Evolutionary conservation across 2,329 filamentous ascomycete species (phyloP).

Genomic region (Pseudogymnoascus sp.): DNA sequence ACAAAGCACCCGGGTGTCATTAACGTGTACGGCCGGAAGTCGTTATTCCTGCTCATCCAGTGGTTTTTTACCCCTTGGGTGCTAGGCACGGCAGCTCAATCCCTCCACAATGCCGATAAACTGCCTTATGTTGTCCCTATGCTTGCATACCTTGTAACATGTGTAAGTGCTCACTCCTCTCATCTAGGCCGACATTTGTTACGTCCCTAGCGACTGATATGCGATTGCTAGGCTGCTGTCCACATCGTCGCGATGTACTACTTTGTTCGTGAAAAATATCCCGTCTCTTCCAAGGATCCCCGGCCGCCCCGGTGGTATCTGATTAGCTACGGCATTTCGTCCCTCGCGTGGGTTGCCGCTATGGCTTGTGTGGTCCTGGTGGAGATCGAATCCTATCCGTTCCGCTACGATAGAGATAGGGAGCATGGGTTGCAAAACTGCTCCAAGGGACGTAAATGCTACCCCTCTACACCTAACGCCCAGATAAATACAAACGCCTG

Average conservation of each 20-base stretch:
- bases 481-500: not conserved
- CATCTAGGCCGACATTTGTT: not conserved
- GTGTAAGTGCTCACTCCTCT: not conserved
- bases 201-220: not conserved
- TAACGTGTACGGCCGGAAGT: not conserved
- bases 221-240: not conserved
- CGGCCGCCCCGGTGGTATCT: not conserved
- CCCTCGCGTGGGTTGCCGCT: not conserved
- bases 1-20: not conserved
- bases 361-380: not conserved
- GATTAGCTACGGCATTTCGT: not conserved
- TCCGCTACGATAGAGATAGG: not conserved
- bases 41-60: not conserved
- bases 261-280: not conserved
- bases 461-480: not conserved
- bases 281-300: not conserved
- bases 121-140: not conserved
- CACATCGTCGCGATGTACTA: not conserved
- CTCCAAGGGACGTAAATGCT: not conserved
- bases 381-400: not conserved
- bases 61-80: conserved; percentile 1
- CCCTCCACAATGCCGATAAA: not conserved
- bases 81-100: not conserved
- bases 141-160: not conserved
- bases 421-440: not conserved